Conservation (phyloP, 441 rosid genomes). For the Adansonia rubrostipa region DNA sequence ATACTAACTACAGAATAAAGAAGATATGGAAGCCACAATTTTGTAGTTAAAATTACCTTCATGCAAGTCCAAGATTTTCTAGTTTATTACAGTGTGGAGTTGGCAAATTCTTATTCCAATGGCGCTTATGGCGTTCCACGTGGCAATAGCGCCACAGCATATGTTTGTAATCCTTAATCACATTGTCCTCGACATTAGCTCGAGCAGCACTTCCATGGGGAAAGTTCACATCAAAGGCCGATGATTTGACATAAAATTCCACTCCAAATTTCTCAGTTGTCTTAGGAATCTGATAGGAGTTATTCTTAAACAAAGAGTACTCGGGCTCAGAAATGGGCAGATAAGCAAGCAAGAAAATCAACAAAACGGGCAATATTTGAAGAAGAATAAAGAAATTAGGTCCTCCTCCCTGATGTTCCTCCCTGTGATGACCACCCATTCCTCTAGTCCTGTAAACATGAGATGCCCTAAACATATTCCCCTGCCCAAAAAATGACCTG, state of each 20-base stretch:
- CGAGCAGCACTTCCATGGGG: constrained; percentile 58
- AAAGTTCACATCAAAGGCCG: constrained; percentile 52
- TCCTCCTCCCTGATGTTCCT: constrained; percentile 49
- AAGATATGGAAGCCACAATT: neutral
- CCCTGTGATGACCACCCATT: constrained; percentile 44
- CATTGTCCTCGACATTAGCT: constrained; percentile 51
- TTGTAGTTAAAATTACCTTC: constrained; percentile 46
- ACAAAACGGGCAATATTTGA: constrained; percentile 59
- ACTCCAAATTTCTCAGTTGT: constrained; percentile 55
- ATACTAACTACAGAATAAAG: neutral
- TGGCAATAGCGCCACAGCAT: constrained; percentile 61
- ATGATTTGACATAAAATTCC: constrained; percentile 58
- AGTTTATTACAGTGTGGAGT: constrained; percentile 62
- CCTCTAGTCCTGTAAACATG: constrained; percentile 54
- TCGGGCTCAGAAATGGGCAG: constrained; percentile 59
- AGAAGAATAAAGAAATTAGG: constrained; percentile 44
- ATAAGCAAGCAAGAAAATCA: constrained; percentile 61
- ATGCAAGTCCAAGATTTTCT: constrained; percentile 57
- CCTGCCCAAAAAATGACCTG: constrained; percentile 54
- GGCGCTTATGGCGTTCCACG: constrained; percentile 56
- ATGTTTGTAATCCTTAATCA: constrained; percentile 56
- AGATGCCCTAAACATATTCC: constrained; percentile 41
- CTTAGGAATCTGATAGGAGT: constrained; percentile 51
- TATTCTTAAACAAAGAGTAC: constrained; percentile 53
- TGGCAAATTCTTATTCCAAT: constrained; percentile 62